Evolutionary conservation across 2,329 filamentous ascomycete genomes (phyloP), one percentile per base, ranked within the genome.

Genomic region (Fusarium equiseti): DNA sequence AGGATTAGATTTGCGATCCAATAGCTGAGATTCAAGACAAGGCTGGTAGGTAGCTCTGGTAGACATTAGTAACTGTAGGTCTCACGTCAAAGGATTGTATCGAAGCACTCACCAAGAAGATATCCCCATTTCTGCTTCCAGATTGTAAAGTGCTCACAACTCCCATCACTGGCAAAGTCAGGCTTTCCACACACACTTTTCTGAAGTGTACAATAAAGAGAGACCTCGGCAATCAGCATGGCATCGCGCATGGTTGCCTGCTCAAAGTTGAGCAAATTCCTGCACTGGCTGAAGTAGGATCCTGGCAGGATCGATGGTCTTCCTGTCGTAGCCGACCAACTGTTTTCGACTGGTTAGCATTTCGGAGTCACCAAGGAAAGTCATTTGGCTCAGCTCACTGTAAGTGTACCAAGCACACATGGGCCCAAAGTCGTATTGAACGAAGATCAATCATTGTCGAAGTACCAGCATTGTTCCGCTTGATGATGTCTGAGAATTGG

Each of bases 261-360:
- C 48, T 81, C 80, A 57, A 83, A 82, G 50, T 75, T 81, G 15
- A 82, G 77, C 6, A 83, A 64, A 35, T 79, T 78, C 26, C 81
- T 79, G 42, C 81, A 83, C 52, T 82, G 81, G 18, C 78, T 74
- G n/a, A 83, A 73, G 50, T 83, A 82, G 8, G 75, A 73, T 3
- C 63, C 70, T 3, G 81, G 80, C 22, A 83, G 77, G 20, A 80
- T 79, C 1, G 81, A 80, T 7, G 80, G 80, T 20, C 81, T 74
- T 1, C 81, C 80, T 13, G 80, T 83, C 9, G 80, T 82, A 5
- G 79, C 80, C 6, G 81, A 78, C 81, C 81, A 83, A 44, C 81
- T 82, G 32, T 49, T 20, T 16, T 22, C 5, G 13, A 16, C 1
- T 24, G 4, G 4, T 67, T 24, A 66, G 49, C 4, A 13, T 42